Conservation (phyloP, 192 early-diverging fungal species). For the Rhizophagus clarus region DNA sequence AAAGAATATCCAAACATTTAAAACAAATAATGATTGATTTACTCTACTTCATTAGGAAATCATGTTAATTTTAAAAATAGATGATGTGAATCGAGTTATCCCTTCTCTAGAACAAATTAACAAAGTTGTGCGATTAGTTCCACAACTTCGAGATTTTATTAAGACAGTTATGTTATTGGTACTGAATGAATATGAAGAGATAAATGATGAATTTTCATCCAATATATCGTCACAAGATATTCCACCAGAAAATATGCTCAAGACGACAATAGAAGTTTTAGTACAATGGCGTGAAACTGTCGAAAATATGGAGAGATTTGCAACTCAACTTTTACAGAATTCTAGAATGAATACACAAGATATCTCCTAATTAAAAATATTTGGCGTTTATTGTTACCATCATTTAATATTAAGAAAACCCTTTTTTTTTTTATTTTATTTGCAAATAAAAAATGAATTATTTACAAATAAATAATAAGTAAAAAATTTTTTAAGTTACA, state of each 20-base stretch:
- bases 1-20: too few relatives aligned
- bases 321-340: conserved; percentile 5
- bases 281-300: neutral
- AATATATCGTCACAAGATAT: neutral
- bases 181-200: neutral
- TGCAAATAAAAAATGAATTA: too few relatives aligned
- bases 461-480: too few relatives aligned
- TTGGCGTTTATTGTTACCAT: too few relatives aligned
- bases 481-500: too few relatives aligned
- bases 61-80: conserved; percentile 1
- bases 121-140: conserved; percentile 4
- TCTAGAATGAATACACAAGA: too few relatives aligned
- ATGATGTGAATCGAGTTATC: conserved; percentile 3
- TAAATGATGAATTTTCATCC: neutral
- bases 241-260: neutral
- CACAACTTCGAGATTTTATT: conserved; percentile 18
- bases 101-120: conserved; percentile 3
- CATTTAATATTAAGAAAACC: too few relatives aligned
- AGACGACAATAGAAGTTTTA: neutral
- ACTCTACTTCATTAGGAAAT: conserved; percentile 6
- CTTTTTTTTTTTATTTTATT: too few relatives aligned
- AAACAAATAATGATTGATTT: neutral
- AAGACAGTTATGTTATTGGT: neutral
- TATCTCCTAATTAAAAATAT: too few relatives aligned
- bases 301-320: neutral